A percentile compares a stretch with the other conserved stretches of the same genome.
Conservation (phyloP, 2,329 filamentous ascomycete genomes). For the Phyllachora maydis region DNA sequence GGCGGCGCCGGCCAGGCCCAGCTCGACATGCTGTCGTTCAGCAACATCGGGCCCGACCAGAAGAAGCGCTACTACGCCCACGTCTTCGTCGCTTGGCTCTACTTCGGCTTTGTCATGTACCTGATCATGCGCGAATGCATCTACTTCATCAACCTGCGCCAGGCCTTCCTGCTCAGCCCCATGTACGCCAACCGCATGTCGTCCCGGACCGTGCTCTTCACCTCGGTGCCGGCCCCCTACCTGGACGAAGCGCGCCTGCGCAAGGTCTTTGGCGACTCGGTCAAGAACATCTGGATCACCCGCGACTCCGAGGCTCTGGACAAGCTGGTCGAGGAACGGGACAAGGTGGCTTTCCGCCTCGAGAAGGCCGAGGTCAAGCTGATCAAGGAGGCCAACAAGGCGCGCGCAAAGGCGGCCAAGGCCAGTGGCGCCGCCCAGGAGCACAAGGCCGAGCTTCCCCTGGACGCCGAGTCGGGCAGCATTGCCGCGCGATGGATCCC, state of each 20-base stretch:
- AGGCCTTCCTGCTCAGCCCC: constrained; percentile 77
- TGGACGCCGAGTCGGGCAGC: constrained; percentile 45
- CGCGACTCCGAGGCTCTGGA: constrained; percentile 60
- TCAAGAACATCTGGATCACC: constrained; percentile 69
- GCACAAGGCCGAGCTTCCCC: constrained; percentile 21
- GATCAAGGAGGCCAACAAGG: constrained; percentile 57
- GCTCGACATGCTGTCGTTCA: constrained; percentile 60
- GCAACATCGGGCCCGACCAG: constrained; percentile 49
- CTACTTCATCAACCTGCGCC: constrained; percentile 80
- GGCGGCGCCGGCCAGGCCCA: constrained; percentile 44
- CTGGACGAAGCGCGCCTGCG: constrained; percentile 58
- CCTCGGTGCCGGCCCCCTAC: constrained; percentile 62
- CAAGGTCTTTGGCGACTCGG: constrained; percentile 62
- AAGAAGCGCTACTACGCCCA: constrained; percentile 62
- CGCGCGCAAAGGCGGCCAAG: constrained; percentile 46
- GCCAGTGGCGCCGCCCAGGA: constrained; percentile 27
- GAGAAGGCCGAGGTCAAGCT: constrained; percentile 77
- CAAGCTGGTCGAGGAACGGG: constrained; percentile 61
- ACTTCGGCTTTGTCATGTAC: constrained; percentile 74
- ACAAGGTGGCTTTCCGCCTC: constrained; percentile 60
- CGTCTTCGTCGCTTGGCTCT: constrained; percentile 60
- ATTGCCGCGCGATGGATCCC: constrained; percentile 58
- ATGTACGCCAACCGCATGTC: constrained; percentile 72
- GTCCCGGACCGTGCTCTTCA: constrained; percentile 76
- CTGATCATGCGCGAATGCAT: constrained; percentile 74